These are phyloP conservation scores for Xylariaceae sp. DNA, from an alignment of 2,329 filamentous ascomycete genomes.

Conservation along the genomic window DNA sequence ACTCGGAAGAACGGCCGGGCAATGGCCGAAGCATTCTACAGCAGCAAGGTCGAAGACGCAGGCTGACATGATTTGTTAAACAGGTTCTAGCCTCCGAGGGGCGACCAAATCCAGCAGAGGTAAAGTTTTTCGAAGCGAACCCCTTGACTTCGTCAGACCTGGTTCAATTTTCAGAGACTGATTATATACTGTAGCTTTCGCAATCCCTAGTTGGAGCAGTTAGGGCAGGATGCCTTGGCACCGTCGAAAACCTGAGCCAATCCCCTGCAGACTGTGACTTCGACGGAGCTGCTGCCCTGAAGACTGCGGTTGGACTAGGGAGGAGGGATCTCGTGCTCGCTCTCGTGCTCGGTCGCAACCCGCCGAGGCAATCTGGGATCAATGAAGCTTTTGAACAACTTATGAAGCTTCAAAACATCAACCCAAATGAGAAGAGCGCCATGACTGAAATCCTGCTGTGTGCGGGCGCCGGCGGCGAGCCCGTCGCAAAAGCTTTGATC, in stretches of 20 bases:
- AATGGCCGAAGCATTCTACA: too few species aligned
- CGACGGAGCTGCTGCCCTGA: slow-evolving; percentile 49
- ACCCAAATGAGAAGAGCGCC: slow-evolving; percentile 46
- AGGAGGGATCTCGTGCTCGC: slow-evolving; percentile 53
- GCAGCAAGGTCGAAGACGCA: too few species aligned
- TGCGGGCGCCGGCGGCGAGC: slow-evolving; percentile 52
- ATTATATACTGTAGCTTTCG: slow-evolving; percentile 30
- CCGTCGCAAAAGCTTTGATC: slow-evolving; percentile 44
- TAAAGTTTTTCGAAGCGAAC: neutral
- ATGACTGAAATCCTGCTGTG: slow-evolving; percentile 55
- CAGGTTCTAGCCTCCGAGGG: slow-evolving; percentile 46
- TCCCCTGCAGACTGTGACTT: slow-evolving; percentile 51
- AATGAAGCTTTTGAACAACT: slow-evolving; percentile 49
- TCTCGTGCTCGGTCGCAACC: slow-evolving; percentile 49
- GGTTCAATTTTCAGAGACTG: too few species aligned
- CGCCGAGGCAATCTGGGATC: slow-evolving; percentile 45
- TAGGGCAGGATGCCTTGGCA: slow-evolving; percentile 45
- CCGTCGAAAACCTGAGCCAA: slow-evolving; percentile 48
- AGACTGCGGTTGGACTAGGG: slow-evolving; percentile 44
- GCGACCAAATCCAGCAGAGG: slow-evolving; percentile 13
- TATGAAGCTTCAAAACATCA: slow-evolving; percentile 42
- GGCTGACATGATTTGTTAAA: too few species aligned
- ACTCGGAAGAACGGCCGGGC: too few species aligned
- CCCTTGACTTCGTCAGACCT: slow-evolving; percentile 35
- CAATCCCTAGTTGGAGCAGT: slow-evolving; percentile 50